A percentile compares a stretch with the other conserved stretches of the same genome.
These are phyloP conservation scores for Apiotrichum montevideense DNA, from an alignment of 1,284 basidiomycete genomes.

Conservation along the genomic window DNA sequence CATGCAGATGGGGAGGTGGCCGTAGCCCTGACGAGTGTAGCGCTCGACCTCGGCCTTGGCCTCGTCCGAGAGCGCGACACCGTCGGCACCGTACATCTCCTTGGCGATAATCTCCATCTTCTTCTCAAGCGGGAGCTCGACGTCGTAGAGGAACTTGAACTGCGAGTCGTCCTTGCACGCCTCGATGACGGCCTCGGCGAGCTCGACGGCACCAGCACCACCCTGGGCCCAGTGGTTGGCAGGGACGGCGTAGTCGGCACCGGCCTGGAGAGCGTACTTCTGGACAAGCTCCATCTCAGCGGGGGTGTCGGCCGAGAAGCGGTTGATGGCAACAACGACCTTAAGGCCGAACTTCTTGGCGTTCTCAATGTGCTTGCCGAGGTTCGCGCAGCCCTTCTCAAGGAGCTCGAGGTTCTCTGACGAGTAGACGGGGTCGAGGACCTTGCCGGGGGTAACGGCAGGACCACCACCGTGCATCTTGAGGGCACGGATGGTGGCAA, in stretches of 20 bases:
- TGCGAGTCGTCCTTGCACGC: constrained; percentile 74
- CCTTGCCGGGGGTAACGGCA: constrained; percentile 93
- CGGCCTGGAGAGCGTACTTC: constrained; percentile 70
- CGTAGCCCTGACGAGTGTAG: constrained; percentile 70
- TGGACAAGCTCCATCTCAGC: constrained; percentile 85
- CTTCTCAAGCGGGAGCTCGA: constrained; percentile 72
- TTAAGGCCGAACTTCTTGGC: constrained; percentile 94
- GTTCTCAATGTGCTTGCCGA: constrained; percentile 91
- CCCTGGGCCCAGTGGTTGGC: constrained; percentile 96
- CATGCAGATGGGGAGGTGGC: constrained; percentile 71
- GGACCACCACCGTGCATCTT: constrained; percentile 99
- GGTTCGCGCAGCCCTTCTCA: constrained; percentile 86
- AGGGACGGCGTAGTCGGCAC: constrained; percentile 91
- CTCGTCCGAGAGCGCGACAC: constrained; percentile 72
- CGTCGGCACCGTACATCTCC: constrained; percentile 89
- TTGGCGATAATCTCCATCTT: constrained; percentile 81
- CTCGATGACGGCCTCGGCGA: constrained; percentile 79
- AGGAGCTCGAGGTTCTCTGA: constrained; percentile 91
- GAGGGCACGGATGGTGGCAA: constrained; percentile 92
- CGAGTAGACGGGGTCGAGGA: constrained; percentile 87
- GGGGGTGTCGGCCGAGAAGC: constrained; percentile 86
- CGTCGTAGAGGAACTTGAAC: constrained; percentile 87
- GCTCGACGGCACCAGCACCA: constrained; percentile 75
- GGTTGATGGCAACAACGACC: constrained; percentile 93
- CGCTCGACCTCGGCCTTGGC: constrained; percentile 83